Evolutionary conservation across 768 basidiomycete species (phyloP).

Genomic region (Floccularia luteovirens): DNA sequence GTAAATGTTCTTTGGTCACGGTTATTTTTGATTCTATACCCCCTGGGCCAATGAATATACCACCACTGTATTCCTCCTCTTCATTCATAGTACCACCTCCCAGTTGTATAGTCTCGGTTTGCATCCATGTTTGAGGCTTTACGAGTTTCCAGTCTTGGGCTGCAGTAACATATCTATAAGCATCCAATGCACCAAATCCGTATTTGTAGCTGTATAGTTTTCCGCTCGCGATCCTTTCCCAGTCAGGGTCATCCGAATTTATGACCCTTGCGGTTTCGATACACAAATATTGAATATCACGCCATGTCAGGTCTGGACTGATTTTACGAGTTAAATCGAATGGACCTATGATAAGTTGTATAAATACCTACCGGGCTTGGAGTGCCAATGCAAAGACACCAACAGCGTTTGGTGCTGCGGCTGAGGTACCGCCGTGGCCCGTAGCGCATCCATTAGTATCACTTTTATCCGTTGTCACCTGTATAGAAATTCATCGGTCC

Average conservation of each 20-base stretch:
- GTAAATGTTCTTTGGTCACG: constrained; percentile 59
- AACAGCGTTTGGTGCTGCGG: constrained; percentile 94
- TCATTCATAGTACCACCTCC: constrained; percentile 51
- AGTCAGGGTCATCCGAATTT: constrained; percentile 88
- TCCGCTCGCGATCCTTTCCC: constrained; percentile 76
- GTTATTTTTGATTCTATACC: constrained; percentile 62
- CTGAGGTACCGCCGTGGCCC: constrained; percentile 92
- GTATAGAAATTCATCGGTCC: too few relatives aligned
- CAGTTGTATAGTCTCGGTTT: constrained; percentile 65
- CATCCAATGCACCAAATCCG: constrained; percentile 88
- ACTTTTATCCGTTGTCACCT: constrained; percentile 96
- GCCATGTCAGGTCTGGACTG: constrained; percentile 93
- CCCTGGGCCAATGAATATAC: constrained; percentile 53
- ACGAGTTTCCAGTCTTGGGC: constrained; percentile 81
- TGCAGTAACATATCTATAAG: constrained; percentile 70
- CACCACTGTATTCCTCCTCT: constrained; percentile 49
- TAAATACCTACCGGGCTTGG: constrained; percentile 58
- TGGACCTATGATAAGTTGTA: background rate
- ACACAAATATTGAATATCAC: constrained; percentile 89
- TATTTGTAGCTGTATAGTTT: constrained; percentile 81
- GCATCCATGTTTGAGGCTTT: constrained; percentile 91
- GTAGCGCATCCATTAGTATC: constrained; percentile 79
- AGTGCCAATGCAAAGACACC: constrained; percentile 91
- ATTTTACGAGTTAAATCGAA: background rate
- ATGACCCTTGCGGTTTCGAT: constrained; percentile 70